Evolutionary conservation across 495 filamentous ascomycete genomes (phyloP), one percentile per base, ranked within the genome.

Genomic region (Penicillium bovifimosum): DNA sequence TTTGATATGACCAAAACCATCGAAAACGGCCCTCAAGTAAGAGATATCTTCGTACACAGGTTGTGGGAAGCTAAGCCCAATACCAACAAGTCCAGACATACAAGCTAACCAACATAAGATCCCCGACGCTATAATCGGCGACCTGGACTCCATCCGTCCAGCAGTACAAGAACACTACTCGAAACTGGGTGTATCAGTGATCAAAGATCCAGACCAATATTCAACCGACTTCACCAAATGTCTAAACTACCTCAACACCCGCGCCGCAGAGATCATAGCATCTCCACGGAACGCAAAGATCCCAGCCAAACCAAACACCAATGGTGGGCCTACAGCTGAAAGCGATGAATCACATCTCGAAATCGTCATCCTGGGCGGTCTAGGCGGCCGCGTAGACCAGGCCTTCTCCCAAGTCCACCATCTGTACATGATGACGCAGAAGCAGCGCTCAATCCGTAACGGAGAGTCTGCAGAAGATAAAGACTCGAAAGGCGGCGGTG

Each of bases 341-440:
- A 28, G 9, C 34, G 33, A 47, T 31, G 49, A 50, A 11, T 41
- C 53, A 26, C 26, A 42, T 9, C 56, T 80, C 13, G 69, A 79
- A 26, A 74, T 93, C 41, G 73, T 93, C 28, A 80, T 87, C 26
- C 64, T 92, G n/a, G 92, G 92, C 18, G 86, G 90, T 13, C 77
- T 97, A 1, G 88, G 86, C 17, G 95, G 95, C 3, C 81, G 93
- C 26, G 87, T 96, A 6, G 93, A 98, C 66, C 95, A 97, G 55
- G 91, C 84, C 4, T 78, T 98, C 28, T 90, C 89, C 27, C 85
- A 92, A 44, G 76, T 98, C 38, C 88, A 93, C 61, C 86, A 91
- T 60, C 68, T 91, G 28, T 87, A 85, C 47, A 59, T 50, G 57
- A 77, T 62, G 69, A 68, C 42, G 7, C 58, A 66, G 42, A 53